Percentiles rank a stretch among this genome's conserved stretches.
Evolutionary conservation across 345 rosid genomes (phyloP).

Genomic region (Moricandia moricandioides): DNA sequence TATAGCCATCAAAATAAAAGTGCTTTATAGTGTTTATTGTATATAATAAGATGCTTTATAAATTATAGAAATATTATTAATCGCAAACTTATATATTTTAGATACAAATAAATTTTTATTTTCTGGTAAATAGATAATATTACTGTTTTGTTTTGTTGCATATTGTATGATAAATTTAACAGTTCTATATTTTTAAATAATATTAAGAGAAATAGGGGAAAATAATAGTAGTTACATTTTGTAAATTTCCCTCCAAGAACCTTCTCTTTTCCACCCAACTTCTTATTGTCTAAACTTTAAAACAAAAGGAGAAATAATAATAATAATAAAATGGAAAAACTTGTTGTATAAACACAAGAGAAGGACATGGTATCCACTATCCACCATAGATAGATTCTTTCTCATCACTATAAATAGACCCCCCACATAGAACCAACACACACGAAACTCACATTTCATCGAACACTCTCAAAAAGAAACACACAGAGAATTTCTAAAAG

Average conservation of each 20-base stretch:
- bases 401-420: slow-evolving; percentile 12
- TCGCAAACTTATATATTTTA: no score
- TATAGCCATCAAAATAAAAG: neutral
- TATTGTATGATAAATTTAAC: neutral
- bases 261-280: slow-evolving; percentile 39
- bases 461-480: slow-evolving; percentile 9
- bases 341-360: neutral
- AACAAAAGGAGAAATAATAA: neutral
- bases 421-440: neutral
- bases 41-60: no score
- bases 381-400: neutral
- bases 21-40: no score
- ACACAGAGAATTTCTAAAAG: neutral
- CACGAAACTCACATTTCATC: slow-evolving; percentile 25
- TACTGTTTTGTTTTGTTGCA: neutral
- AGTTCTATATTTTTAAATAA: neutral
- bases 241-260: slow-evolving; percentile 27
- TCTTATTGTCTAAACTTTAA: neutral
- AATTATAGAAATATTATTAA: no score
- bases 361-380: neutral
- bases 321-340: neutral
- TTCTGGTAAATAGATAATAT: no score
- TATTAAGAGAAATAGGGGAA: neutral
- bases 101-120: no score
- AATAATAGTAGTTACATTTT: neutral